Percentiles rank a stretch among this genome's conserved stretches.
phyloP scores from a whole-genome alignment of 208 protist genomes.

The Plasmodiophora brassicae region DNA sequence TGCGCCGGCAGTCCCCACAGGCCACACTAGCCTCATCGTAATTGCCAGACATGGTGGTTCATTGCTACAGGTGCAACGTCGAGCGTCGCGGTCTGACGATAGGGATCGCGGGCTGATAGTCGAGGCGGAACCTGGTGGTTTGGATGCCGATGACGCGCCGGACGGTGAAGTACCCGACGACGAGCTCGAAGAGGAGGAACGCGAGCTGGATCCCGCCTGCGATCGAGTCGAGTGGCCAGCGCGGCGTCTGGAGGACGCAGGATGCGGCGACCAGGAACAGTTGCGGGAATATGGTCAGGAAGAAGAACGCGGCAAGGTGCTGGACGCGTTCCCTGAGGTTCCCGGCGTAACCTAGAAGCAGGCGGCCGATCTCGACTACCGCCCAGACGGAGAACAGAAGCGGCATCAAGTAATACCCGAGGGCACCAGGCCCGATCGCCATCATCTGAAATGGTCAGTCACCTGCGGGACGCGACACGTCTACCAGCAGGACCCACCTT shows the following conservation, averaged over 20 bases:
- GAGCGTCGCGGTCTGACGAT: too few relatives aligned
- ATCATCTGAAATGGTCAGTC: too few relatives aligned
- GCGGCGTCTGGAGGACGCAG: neutral
- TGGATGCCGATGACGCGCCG: neutral
- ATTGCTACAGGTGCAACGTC: too few relatives aligned
- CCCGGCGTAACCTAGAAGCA: neutral
- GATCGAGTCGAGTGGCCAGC: neutral
- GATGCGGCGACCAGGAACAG: neutral
- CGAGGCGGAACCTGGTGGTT: neutral
- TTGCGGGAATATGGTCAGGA: constrained; percentile 16
- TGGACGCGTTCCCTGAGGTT: constrained; percentile 1
- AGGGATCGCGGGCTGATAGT: too few relatives aligned
- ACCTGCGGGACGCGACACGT: too few relatives aligned
- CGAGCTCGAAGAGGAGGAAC: neutral
- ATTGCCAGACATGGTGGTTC: too few relatives aligned
- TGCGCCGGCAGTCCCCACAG: too few relatives aligned
- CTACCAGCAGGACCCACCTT: constrained; percentile 2
- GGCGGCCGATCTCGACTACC: neutral
- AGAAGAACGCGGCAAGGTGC: constrained; percentile 30
- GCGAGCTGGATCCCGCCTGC: neutral
- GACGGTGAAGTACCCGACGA: neutral
- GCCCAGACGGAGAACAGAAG: neutral
- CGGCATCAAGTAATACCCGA: too few relatives aligned
- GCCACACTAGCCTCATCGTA: too few relatives aligned
- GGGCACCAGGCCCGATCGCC: too few relatives aligned